phyloP scores from a whole-genome alignment of 495 filamentous ascomycete species.

The Tuber aestivum region DNA sequence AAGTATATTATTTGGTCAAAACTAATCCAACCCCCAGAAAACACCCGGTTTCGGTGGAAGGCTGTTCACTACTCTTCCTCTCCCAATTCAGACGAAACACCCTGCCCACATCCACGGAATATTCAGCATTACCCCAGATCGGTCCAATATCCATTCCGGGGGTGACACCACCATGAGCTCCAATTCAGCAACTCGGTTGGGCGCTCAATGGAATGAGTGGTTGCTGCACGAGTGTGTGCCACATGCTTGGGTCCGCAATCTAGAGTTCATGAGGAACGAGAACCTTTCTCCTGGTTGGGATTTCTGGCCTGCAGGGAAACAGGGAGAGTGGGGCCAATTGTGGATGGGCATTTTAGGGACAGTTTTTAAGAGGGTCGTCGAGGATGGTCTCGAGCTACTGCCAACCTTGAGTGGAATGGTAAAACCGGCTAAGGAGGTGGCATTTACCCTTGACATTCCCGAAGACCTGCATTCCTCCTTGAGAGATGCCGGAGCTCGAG shows the following conservation, averaged over 20 bases:
- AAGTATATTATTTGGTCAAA: neutral
- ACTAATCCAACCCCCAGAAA: constrained; percentile 18
- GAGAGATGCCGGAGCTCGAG: constrained; percentile 13
- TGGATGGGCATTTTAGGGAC: constrained; percentile 31
- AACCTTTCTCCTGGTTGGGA: constrained; percentile 20
- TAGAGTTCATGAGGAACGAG: constrained; percentile 21
- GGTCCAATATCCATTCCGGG: constrained; percentile 42
- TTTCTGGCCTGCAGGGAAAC: constrained; percentile 33
- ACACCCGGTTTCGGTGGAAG: constrained; percentile 20
- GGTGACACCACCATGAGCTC: constrained; percentile 36
- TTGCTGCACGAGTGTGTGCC: constrained; percentile 44
- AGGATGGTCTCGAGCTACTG: constrained; percentile 11
- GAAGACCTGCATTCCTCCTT: constrained; percentile 21
- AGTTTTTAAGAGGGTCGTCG: constrained; percentile 23
- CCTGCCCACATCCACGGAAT: constrained; percentile 47
- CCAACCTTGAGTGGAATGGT: constrained; percentile 25
- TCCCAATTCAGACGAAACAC: constrained; percentile 44
- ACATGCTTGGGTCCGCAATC: constrained; percentile 41
- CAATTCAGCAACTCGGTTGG: constrained; percentile 31
- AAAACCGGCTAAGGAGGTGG: constrained; percentile 13
- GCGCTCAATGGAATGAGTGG: constrained; percentile 45
- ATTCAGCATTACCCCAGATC: constrained; percentile 46
- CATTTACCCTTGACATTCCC: constrained; percentile 20
- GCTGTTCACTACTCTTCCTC: constrained; percentile 46
- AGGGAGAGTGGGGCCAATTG: constrained; percentile 20